A percentile compares a stretch with the other conserved stretches of the same genome.
These are phyloP conservation scores for Glebionis coronaria DNA, from an alignment of 129 eudicot genomes.

Conservation along the genomic window DNA sequence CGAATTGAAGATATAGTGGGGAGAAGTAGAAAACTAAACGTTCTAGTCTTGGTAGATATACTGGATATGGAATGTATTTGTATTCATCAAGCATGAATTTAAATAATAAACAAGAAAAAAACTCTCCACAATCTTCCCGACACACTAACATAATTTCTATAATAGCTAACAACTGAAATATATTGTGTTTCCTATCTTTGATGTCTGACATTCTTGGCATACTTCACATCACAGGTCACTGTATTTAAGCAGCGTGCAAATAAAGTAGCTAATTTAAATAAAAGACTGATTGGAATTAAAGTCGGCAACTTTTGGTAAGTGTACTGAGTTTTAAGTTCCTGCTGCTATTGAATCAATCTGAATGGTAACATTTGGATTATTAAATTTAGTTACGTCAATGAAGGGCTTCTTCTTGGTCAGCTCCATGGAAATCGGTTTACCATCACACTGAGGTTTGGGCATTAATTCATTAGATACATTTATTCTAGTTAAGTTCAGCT, in stretches of 20 bases:
- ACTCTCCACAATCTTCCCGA: not conserved
- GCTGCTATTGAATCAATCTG: conserved; percentile 12
- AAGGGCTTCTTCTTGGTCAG: conserved; percentile 94
- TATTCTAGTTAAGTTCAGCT: not conserved
- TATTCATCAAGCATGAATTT: not conserved
- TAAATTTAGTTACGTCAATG: conserved; percentile 76
- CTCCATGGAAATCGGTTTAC: conserved; percentile 88
- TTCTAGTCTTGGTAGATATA: not conserved
- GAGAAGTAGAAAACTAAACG: not conserved
- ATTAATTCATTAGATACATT: conserved; percentile 5
- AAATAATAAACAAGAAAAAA: not conserved
- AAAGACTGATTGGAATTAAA: conserved; percentile 77
- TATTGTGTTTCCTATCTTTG: conserved; percentile 8
- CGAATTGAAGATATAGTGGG: not conserved
- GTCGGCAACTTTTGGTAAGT: conserved; percentile 88
- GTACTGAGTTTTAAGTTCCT: conserved; percentile 4
- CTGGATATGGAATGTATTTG: not conserved
- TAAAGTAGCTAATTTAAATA: conserved; percentile 73
- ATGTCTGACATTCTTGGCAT: conserved; percentile 13
- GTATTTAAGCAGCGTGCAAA: conserved; percentile 81
- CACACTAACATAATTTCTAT: too few relatives aligned
- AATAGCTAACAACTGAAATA: not conserved
- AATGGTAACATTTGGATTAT: conserved; percentile 7
- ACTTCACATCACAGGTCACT: conserved; percentile 55
- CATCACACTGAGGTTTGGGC: conserved; percentile 70